Evolutionary conservation across 495 filamentous ascomycete genomes (phyloP), one percentile per base, ranked within the genome.

Genomic region (Aspergillus baeticus): DNA sequence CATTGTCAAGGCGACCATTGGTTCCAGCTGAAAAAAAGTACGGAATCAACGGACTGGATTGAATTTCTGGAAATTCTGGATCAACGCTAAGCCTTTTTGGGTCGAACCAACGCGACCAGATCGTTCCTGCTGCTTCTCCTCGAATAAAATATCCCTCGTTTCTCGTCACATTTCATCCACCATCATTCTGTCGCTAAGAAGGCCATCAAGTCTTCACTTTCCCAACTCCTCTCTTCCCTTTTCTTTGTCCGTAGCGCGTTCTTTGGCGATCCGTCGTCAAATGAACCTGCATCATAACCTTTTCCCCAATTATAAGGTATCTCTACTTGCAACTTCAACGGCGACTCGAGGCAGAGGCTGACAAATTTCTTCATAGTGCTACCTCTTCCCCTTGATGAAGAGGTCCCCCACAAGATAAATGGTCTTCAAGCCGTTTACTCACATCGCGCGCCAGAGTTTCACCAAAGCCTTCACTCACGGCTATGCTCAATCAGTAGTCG

Each of bases 401-500:
- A 75, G 76, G 70, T 79, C 69, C 57, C 73, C 73, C 59, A 69
- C 78, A 61, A 79, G 73, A 86, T 87, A 86, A 89, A 91, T 91
- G 87, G 86, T 90, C 65, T 87, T 90, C 73, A 89, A 89, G 69
- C 80, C 82, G 64, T 85, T 88, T 63, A 83, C 92, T 78, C 89
- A 91, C 75, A 87, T 98, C 82, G 90, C 95, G 84, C 94, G 95
- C 76, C 90, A 92, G 78, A 93, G 89, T 85, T 87, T 96, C 69
- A 83, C 89, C 62, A 98, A 98, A 82, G 88, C 91, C 71, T 87
- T 98, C 72, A 92, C 91, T 69, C 91, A 96, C 83, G 93, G 92
- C 75, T 97, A 96, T 81, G 90, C 91, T 71, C 93, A 97, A 71
- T 95, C 93, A 61, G 86, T 98, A 76, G 93, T 98, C 72, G 94